Conservation (phyloP, 208 protist species). For the Trypanosomatidae sp. region DNA sequence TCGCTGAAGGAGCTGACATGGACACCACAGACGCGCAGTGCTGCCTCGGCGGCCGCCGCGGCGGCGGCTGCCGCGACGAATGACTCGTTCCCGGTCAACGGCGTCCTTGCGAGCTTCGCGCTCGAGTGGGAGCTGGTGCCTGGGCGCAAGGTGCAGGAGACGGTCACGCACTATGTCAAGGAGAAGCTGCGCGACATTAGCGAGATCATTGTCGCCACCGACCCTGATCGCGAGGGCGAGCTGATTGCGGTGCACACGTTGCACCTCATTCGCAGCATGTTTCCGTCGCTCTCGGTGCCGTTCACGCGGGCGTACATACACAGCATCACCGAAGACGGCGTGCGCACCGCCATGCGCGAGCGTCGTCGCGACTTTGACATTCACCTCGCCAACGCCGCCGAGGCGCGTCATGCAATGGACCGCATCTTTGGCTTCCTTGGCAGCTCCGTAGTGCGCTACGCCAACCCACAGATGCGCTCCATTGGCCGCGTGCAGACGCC, state of each 20-base stretch:
- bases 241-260: conserved; percentile 83
- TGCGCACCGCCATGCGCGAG: conserved; percentile 61
- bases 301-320: conserved; percentile 89
- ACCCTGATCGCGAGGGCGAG: conserved; percentile 86
- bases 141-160: conserved; percentile 66
- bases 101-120: conserved; percentile 40
- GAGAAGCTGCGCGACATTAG: conserved; percentile 60
- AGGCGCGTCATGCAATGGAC: conserved; percentile 86
- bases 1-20: conserved; percentile 61
- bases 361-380: conserved; percentile 54
- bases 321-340: conserved; percentile 81
- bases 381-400: conserved; percentile 74
- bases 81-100: conserved; percentile 36
- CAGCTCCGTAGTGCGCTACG: conserved; percentile 76
- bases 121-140: conserved; percentile 72
- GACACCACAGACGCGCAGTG: conserved; percentile 17
- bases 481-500: conserved; percentile 88
- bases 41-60: neutral
- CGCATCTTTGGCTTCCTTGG: conserved; percentile 87
- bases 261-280: conserved; percentile 56
- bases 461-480: conserved; percentile 80
- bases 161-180: conserved; percentile 61
- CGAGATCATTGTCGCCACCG: conserved; percentile 87
- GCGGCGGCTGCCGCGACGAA: no score
- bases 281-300: conserved; percentile 57